Base-by-base conservation (phyloP, 2,329 filamentous ascomycete genomes). In the Talaromyces funiculosus region DNA sequence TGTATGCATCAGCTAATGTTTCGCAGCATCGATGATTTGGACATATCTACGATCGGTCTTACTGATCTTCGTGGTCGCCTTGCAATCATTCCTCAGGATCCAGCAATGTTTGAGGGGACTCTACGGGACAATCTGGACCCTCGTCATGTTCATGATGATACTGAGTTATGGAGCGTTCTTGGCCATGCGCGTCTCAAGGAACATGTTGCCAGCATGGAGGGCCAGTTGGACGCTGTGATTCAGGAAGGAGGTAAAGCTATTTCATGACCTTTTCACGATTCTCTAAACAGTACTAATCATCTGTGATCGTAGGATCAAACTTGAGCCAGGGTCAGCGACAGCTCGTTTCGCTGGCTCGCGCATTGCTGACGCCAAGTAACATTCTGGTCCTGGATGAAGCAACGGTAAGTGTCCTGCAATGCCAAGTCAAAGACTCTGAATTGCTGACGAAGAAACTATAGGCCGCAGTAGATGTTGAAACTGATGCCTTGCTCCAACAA, bases 361-460 rank as follows among this genome's bases (percentile, higher is more conserved):
- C 95, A 29, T 85, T 99, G 74, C 84, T 99, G 53, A 95, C 93
- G 5, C 94, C 94, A 14, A 96, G 90, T 76, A 97, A 97, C 76
- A 97, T 99, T 69, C 83, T 99, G 63, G 92, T 99, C 2, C 83
- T 99, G 29, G 94, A 99, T 73, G 94, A 99, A 82, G 94, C 95
- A 61, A 99, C 94, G 31, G 92, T 92, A 72, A 71, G 66, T 64
- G 35, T 53, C 20, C 16, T 40, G 12, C 20, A 24, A 43, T 31
- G 31, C 4, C 47, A 53, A 59, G n/a, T 33, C 18, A 22, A 47
- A 35, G 9, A 24, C 6, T 40, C 16, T 18, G 18, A n/a, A n/a
- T 43, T 33, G 35, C 60, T 61, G 26, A 61, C n/a, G 31, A 2
- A n/a, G 22, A 43, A 12, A 6, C 59, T 59, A 61, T 64, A 83